Evolutionary conservation across 257 asterid species (phyloP).

Genomic region (Scutellaria minor): DNA sequence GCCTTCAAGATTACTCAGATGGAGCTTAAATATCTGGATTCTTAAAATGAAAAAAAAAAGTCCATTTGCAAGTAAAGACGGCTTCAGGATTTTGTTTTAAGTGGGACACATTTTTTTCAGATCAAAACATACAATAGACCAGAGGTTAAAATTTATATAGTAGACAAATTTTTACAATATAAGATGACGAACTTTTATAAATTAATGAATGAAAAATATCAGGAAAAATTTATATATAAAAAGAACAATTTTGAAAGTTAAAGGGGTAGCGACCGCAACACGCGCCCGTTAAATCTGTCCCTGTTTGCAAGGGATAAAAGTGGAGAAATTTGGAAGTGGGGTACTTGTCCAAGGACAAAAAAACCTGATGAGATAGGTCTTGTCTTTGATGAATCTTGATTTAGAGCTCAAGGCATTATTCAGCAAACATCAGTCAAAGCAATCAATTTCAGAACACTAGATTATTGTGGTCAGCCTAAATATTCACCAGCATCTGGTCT

Average conservation of each 20-base stretch:
- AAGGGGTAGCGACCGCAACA: too few species aligned
- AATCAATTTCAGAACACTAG: conserved; percentile 27
- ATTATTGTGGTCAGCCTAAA: conserved; percentile 30
- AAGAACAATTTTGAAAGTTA: too few species aligned
- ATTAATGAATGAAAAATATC: too few species aligned
- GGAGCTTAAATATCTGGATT: neutral
- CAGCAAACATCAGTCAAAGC: conserved; percentile 41
- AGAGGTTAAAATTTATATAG: too few species aligned
- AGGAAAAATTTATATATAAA: too few species aligned
- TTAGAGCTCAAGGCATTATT: conserved; percentile 37
- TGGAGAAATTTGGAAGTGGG: neutral
- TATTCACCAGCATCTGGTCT: conserved; percentile 44
- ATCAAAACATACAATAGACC: too few species aligned
- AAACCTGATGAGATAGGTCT: conserved; percentile 29
- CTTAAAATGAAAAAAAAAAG: neutral
- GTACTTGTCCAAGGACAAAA: conserved; percentile 6
- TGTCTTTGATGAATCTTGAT: conserved; percentile 29
- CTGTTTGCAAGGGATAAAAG: neutral
- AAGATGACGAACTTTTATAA: too few species aligned
- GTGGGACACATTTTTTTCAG: too few species aligned
- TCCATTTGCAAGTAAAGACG: too few species aligned
- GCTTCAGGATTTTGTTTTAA: too few species aligned
- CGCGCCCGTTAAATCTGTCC: too few species aligned
- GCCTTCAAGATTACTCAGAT: neutral
- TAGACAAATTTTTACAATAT: too few species aligned